Conservation (phyloP, 495 filamentous ascomycete species). For the Niebla homalea region DNA sequence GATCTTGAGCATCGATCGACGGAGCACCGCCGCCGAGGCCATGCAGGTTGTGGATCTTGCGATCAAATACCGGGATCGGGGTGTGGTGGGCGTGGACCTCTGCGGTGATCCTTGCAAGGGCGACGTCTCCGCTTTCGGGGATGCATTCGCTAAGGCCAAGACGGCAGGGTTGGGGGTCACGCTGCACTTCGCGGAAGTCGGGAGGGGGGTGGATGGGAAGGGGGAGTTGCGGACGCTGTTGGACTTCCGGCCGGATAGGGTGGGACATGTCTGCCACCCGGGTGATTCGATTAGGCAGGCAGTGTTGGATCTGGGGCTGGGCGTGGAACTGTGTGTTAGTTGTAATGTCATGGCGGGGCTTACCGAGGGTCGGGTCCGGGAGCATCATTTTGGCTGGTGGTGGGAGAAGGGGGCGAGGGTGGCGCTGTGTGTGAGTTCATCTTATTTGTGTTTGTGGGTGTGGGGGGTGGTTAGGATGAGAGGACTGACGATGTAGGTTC, state of each 20-base stretch:
- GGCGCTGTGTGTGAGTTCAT: conserved; percentile 42
- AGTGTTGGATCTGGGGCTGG: conserved; percentile 40
- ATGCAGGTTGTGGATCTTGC: conserved; percentile 50
- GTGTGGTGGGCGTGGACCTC: conserved; percentile 67
- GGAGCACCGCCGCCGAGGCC: conserved; percentile 42
- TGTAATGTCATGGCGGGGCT: conserved; percentile 72
- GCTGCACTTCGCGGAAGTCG: conserved; percentile 66
- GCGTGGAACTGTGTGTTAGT: conserved; percentile 64
- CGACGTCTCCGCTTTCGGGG: conserved; percentile 38
- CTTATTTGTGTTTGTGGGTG: not conserved
- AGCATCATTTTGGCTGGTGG: conserved; percentile 68
- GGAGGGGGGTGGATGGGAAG: conserved; percentile 27
- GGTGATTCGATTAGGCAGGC: conserved; percentile 39
- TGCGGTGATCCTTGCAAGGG: conserved; percentile 55
- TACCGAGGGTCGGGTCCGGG: conserved; percentile 50
- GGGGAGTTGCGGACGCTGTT: conserved; percentile 51
- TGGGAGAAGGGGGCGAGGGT: conserved; percentile 37
- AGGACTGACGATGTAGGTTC: not conserved
- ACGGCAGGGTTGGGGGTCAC: conserved; percentile 45
- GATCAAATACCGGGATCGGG: conserved; percentile 33
- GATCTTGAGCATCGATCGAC: conserved; percentile 65
- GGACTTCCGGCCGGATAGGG: conserved; percentile 49
- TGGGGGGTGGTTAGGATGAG: not conserved
- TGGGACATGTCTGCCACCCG: conserved; percentile 74
- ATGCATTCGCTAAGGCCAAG: conserved; percentile 45